Evolutionary conservation across 2,329 filamentous ascomycete species (phyloP).

Genomic region (Colletotrichum filicis): DNA sequence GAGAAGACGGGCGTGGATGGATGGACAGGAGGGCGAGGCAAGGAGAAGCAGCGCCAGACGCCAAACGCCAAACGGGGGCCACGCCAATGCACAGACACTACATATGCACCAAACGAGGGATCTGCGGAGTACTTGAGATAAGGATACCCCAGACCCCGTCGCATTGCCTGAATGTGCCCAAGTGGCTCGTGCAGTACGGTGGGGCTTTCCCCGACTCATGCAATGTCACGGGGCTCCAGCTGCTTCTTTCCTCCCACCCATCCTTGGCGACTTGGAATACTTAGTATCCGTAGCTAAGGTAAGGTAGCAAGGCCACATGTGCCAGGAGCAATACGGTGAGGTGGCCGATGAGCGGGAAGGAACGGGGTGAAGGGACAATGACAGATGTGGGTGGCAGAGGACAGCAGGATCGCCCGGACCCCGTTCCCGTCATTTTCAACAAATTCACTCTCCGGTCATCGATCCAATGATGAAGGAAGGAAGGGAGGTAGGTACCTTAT

Average conservation of each 20-base stretch:
- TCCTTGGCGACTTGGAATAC: neutral
- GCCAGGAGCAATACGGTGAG: no score
- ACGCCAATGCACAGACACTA: neutral
- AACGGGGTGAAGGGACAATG: neutral
- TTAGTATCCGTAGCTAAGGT: neutral
- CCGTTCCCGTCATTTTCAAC: neutral
- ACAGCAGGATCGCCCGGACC: neutral
- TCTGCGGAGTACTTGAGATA: slow-evolving; percentile 2
- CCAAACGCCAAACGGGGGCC: slow-evolving; percentile 28
- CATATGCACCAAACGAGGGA: neutral
- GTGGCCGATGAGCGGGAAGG: neutral
- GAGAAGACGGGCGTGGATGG: neutral
- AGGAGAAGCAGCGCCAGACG: slow-evolving; percentile 2
- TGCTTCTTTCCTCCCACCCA: slow-evolving; percentile 10
- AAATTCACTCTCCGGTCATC: neutral
- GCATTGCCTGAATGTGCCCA: slow-evolving; percentile 12
- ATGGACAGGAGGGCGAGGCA: neutral
- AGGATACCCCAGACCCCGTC: slow-evolving; percentile 29
- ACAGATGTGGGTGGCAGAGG: no score
- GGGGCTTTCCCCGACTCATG: slow-evolving; percentile 19
- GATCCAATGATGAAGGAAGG: neutral
- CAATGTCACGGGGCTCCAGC: slow-evolving; percentile 28
- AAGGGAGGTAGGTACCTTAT: neutral
- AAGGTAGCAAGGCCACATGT: neutral
- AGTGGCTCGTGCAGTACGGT: neutral